These are phyloP conservation scores for Fragaria nilgerrensis DNA, from an alignment of 306 rosid genomes.

Conservation along the genomic window DNA sequence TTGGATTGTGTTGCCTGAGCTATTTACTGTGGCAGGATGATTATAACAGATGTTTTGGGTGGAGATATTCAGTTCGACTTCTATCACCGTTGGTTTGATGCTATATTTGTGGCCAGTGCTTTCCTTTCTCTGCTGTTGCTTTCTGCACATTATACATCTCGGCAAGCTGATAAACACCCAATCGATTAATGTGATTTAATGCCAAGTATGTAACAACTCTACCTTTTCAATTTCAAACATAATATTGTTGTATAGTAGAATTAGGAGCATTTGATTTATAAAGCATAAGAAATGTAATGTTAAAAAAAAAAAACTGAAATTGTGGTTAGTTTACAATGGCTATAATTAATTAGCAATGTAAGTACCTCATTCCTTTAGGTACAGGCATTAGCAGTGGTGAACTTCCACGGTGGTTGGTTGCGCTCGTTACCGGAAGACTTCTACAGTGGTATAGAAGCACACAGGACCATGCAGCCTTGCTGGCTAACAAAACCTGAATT, in stretches of 20 bases:
- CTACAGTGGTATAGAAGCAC: background rate
- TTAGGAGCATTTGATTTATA: background rate
- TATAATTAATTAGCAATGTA: background rate
- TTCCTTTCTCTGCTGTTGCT: conserved; percentile 93
- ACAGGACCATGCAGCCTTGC: background rate
- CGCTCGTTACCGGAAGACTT: background rate
- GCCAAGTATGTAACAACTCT: conserved; percentile 17
- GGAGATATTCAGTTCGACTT: conserved; percentile 99
- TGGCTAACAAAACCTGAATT: background rate
- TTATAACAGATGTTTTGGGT: conserved; percentile 96
- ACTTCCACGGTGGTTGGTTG: background rate
- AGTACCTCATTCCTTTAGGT: background rate
- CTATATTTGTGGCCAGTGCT: conserved; percentile 96
- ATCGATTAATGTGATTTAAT: conserved; percentile 49
- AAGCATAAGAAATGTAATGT: background rate
- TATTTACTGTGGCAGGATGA: conserved; percentile 55
- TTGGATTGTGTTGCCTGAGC: conserved; percentile 5
- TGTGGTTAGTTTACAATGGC: background rate
- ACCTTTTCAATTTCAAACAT: conserved; percentile 3
- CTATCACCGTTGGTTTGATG: conserved; percentile 99
- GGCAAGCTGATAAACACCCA: conserved; percentile 95
- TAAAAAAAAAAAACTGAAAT: background rate
- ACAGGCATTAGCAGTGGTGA: background rate
- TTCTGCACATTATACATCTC: conserved; percentile 94
- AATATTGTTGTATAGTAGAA: background rate